phyloP scores from a whole-genome alignment of 345 rosid genomes.

The Salix viminalis region DNA sequence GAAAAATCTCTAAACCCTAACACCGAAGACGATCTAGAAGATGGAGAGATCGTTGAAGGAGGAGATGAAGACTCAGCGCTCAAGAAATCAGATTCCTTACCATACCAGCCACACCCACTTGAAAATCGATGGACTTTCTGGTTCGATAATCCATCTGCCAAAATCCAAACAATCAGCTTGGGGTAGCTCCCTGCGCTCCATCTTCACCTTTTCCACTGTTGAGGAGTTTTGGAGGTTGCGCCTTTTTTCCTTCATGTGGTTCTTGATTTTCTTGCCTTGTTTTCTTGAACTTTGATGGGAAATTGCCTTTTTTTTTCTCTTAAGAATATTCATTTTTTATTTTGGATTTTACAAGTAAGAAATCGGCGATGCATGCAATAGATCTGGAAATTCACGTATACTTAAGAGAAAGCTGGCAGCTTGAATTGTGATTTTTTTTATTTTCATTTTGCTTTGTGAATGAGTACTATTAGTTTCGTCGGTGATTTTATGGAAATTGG shows the following conservation, averaged over 20 bases:
- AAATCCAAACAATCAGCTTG: slow-evolving; percentile 53
- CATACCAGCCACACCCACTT: slow-evolving; percentile 51
- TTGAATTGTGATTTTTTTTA: background rate
- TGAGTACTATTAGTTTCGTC: background rate
- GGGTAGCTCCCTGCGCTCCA: slow-evolving; percentile 76
- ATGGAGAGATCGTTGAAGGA: slow-evolving; percentile 48
- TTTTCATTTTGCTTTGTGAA: too few relatives aligned
- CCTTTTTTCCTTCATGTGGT: background rate
- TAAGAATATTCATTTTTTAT: too few relatives aligned
- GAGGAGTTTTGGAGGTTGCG: slow-evolving; percentile 82
- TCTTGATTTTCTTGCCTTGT: background rate
- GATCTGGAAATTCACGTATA: background rate
- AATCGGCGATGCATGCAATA: background rate
- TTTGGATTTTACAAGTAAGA: background rate
- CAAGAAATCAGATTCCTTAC: slow-evolving; percentile 21
- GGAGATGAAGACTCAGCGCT: slow-evolving; percentile 27
- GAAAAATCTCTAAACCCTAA: slow-evolving; percentile 34
- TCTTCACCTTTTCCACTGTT: slow-evolving; percentile 62
- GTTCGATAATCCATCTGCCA: slow-evolving; percentile 67
- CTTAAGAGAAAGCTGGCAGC: background rate
- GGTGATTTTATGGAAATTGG: background rate
- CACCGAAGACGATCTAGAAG: slow-evolving; percentile 44
- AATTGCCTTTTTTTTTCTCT: background rate
- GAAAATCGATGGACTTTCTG: slow-evolving; percentile 93
- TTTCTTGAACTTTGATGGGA: background rate